phyloP scores from a whole-genome alignment of 1,139 yeast species.

The Maudiozyma humilis region DNA sequence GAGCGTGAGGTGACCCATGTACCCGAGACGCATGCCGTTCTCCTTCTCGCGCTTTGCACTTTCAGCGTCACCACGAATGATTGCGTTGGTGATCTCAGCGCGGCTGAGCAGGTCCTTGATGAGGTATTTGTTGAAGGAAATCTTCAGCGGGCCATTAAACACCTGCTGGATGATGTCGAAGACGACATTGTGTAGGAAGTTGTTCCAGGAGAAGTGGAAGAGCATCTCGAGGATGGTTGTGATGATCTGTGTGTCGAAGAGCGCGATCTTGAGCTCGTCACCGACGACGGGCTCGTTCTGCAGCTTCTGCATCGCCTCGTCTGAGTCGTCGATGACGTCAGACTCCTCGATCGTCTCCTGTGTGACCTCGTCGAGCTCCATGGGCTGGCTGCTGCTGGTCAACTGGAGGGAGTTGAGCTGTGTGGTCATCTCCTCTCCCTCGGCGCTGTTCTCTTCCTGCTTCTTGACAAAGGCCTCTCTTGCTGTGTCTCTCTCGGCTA shows the following conservation, averaged over 20 bases:
- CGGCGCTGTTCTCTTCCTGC: conserved; percentile 3
- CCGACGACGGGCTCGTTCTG: conserved; percentile 75
- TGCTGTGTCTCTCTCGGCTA: conserved; percentile 64
- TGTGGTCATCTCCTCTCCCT: conserved; percentile 5
- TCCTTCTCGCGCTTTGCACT: conserved; percentile 60
- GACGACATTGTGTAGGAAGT: conserved; percentile 91
- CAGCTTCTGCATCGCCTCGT: conserved; percentile 20
- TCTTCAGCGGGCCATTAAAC: conserved; percentile 86
- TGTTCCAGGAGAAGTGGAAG: conserved; percentile 94
- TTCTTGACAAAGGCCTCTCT: conserved; percentile 33
- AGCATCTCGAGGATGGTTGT: conserved; percentile 78
- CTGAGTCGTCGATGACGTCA: conserved; percentile 25
- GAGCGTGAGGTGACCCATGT: conserved; percentile 93
- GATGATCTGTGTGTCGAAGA: conserved; percentile 74
- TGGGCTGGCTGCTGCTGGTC: conserved; percentile 7
- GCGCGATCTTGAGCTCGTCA: conserved; percentile 75
- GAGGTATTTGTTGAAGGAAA: conserved; percentile 75
- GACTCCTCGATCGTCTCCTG: conserved; percentile 7
- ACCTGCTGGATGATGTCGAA: conserved; percentile 96
- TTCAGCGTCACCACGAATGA: conserved; percentile 72
- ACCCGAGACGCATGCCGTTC: conserved; percentile 68
- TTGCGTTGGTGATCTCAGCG: conserved; percentile 74
- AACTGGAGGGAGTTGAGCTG: conserved; percentile 15
- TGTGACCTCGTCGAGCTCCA: conserved; percentile 7
- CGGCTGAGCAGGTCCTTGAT: conserved; percentile 77